A percentile compares a stretch with the other conserved stretches of the same genome.
Evolutionary conservation across 2,329 filamentous ascomycete genomes (phyloP).

Genomic region (Colletotrichum lindemuthianum): DNA sequence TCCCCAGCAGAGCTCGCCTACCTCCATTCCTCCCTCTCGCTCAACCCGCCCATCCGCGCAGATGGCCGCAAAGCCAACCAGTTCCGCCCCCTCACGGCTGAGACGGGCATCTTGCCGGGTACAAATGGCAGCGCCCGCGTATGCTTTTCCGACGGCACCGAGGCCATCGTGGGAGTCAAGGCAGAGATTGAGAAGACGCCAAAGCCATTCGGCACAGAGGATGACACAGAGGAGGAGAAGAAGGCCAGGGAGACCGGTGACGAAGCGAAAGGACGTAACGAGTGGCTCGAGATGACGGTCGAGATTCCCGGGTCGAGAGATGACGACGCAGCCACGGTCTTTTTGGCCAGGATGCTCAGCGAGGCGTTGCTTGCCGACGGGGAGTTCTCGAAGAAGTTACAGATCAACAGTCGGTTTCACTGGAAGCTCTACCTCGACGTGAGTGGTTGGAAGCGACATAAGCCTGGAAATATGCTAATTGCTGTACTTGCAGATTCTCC

Average conservation of each 20-base stretch:
- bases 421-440: conserved; percentile 98
- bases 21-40: conserved; percentile 86
- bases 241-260: conserved; percentile 44
- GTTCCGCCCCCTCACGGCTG: conserved; percentile 90
- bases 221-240: conserved; percentile 52
- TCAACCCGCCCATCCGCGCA: conserved; percentile 85
- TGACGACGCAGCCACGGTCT: conserved; percentile 89
- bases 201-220: conserved; percentile 40
- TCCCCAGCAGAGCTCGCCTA: conserved; percentile 97
- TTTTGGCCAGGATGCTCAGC: conserved; percentile 85
- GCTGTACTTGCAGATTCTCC: conserved; percentile 72
- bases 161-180: conserved; percentile 95
- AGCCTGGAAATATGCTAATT: background rate
- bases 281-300: conserved; percentile 91
- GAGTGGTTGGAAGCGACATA: conserved; percentile 48
- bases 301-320: conserved; percentile 92
- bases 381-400: conserved; percentile 75
- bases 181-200: conserved; percentile 86
- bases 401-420: conserved; percentile 92
- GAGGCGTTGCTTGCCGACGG: conserved; percentile 85
- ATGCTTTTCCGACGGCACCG: conserved; percentile 93
- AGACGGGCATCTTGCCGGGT: conserved; percentile 87
- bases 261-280: conserved; percentile 57
- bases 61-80: conserved; percentile 85
- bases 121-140: conserved; percentile 94